These are phyloP conservation scores for Omphalotus guepiniiformis DNA, from an alignment of 768 basidiomycete genomes.

Conservation along the genomic window DNA sequence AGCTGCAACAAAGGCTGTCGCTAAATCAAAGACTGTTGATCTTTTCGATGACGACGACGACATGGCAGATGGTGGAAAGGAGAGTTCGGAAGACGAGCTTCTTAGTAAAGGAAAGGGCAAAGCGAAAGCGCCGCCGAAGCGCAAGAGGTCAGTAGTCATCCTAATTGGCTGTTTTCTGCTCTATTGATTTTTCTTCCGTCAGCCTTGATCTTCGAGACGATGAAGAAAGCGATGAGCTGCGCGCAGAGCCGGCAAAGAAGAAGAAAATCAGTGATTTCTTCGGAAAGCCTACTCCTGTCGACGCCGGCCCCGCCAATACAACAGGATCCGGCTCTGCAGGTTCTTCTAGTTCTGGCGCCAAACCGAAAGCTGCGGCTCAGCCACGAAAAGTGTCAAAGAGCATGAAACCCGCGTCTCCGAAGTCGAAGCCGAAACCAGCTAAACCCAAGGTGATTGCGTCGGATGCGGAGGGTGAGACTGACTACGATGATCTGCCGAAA, in stretches of 20 bases:
- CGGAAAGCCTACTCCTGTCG: slow-evolving; percentile 35
- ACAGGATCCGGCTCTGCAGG: neutral
- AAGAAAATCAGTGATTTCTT: slow-evolving; percentile 64
- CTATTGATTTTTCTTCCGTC: slow-evolving; percentile 6
- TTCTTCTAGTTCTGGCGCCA: neutral
- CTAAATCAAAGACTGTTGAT: slow-evolving; percentile 17
- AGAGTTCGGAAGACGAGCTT: slow-evolving; percentile 10
- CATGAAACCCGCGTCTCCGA: slow-evolving; percentile 55
- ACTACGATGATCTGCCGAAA: slow-evolving; percentile 37
- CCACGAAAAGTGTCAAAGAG: slow-evolving; percentile 52
- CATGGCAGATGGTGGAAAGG: slow-evolving; percentile 24
- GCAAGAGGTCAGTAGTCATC: slow-evolving; percentile 54
- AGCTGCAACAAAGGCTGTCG: slow-evolving; percentile 16
- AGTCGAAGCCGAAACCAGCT: slow-evolving; percentile 50
- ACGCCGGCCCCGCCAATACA: too few relatives aligned
- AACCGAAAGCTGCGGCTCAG: slow-evolving; percentile 33
- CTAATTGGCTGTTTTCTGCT: slow-evolving; percentile 1
- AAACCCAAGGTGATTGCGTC: slow-evolving; percentile 36
- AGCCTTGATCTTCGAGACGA: slow-evolving; percentile 36
- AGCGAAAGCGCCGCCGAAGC: slow-evolving; percentile 45
- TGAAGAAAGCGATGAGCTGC: slow-evolving; percentile 32
- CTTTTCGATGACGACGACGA: slow-evolving; percentile 39
- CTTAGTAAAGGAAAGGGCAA: slow-evolving; percentile 42
- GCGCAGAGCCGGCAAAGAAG: slow-evolving; percentile 47
- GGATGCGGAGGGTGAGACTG: slow-evolving; percentile 41